These are phyloP conservation scores for Xylaria telfairii DNA, from an alignment of 495 filamentous ascomycete species.

Conservation along the genomic window DNA sequence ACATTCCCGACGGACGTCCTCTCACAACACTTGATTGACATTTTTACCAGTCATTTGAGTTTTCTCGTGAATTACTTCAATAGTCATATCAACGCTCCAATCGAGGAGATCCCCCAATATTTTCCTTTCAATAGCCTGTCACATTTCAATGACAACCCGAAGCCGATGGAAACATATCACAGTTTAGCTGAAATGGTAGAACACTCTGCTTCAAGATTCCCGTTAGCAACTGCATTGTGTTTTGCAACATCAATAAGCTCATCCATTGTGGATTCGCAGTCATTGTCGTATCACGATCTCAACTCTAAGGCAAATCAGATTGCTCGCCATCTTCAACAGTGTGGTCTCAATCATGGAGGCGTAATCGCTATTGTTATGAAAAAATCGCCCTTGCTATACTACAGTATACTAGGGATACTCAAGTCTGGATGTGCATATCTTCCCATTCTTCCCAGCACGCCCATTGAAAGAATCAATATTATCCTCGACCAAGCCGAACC, in stretches of 20 bases:
- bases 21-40: constrained; percentile 51
- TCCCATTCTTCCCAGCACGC: constrained; percentile 70
- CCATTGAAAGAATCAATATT: constrained; percentile 55
- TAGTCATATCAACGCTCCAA: constrained; percentile 36
- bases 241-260: constrained; percentile 58
- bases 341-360: constrained; percentile 54
- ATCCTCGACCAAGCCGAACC: constrained; percentile 63
- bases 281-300: constrained; percentile 67
- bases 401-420: constrained; percentile 71
- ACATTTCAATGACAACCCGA: constrained; percentile 53
- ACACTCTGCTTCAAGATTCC: constrained; percentile 49
- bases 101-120: constrained; percentile 37
- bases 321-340: constrained; percentile 59
- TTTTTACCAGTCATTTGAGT: constrained; percentile 51
- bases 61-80: constrained; percentile 49
- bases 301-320: constrained; percentile 68
- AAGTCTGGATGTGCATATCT: constrained; percentile 79
- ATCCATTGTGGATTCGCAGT: constrained; percentile 36
- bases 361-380: constrained; percentile 73
- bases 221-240: constrained; percentile 62
- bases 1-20: constrained; percentile 49
- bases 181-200: constrained; percentile 62
- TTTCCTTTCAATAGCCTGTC: constrained; percentile 58
- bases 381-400: constrained; percentile 70
- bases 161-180: constrained; percentile 16